Evolutionary conservation across 345 rosid genomes (phyloP), one percentile per base, ranked within the genome.

Genomic region (Hypericum androsaemum): DNA sequence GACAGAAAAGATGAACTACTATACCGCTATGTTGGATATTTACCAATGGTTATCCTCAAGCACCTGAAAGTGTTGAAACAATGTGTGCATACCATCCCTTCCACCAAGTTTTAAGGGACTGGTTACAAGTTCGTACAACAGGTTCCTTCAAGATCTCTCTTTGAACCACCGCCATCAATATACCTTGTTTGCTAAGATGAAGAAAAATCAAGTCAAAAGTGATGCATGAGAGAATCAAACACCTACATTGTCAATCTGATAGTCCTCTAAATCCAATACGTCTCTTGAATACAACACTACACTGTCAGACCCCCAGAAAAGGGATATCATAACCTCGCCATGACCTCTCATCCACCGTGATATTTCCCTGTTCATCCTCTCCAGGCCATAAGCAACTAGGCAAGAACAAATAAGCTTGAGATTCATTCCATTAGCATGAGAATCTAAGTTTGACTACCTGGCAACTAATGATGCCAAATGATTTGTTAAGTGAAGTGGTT

Each of bases 221-320:
- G 4, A 22, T 22, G 32, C 32, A 22, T 41, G 10, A n/a, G 8
- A 7, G 16, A 17, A 44, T 8, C 16, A 17, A n/a, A 46, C 43
- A 58, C 84, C 64, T 77, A 70, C 97, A 90, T 82, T 95, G 50
- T 68, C 64, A 53, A 66, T 77, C 56, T 79, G 83, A 73, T 68
- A 73, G 61, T 70, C 87, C 11, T 74, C 75, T 46, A 73, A 67
- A 49, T 79, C 89, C 0, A 80, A 71, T 15, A 56, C 45, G 64
- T 90, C 96, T 65, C 82, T 71, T 0, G 98, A 90, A 69, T 84
- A 87, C 57, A 87, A 90, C 39, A 90, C 96, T 51, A 90, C 88
- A 52, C 96, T 87, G 48, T 86, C 89, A 46, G 76, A 82, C 22
- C 96, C 98, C 13, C 77, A 80, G 71, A 68, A 87, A 90, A 22